Base-by-base conservation (phyloP, 345 rosid genomes). In the Bruguiera gymnorhiza region DNA sequence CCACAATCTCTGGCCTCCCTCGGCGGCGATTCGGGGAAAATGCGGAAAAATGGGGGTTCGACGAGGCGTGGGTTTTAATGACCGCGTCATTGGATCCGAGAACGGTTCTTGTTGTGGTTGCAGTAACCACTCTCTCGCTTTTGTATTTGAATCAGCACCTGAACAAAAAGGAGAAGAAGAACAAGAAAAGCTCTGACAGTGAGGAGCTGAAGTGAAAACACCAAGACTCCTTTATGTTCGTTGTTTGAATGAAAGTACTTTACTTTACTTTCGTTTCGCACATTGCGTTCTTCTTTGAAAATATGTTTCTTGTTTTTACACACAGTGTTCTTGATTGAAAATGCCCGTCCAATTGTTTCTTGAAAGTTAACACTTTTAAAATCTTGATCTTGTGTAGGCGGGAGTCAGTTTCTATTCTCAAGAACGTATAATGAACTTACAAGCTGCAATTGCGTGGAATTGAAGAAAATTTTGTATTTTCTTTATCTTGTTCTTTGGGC, bases 101-200 rank as follows among this genome's bases (percentile, higher is more conserved):
- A 66, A 72, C 83, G 43, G 70, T 79, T 61, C 74, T 89, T 31
- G 63, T 84, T n/a, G 81, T 83, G 27, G 87, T 86, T 1, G 88
- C 89, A 64, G 86, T 88, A 8, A 79, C 88, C 31, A 70, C 91
- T 43, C 43, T 87, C 24, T 82, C 88, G 26, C 36, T 89, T 29
- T 84, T 87, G 68, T 88, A 76, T 74, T 83, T 80, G 27, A 78
- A 88, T 57, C 76, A 50, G 51, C 59, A 70, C 65, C 1, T 65
- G 11, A 51, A 29, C 26, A 52, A 36, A 0, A 66, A 52, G 55
- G 3, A 54, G 16, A 23, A 66, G 55, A 70, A 66, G 31, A 80
- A 76, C 67, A 77, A 72, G 32, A 76, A 74, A 70, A 37, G 36
- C n/a, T 71, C 75, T 29, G 58, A 54, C 21, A 0, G 56, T 6